These are phyloP conservation scores for Carex myosuroides DNA, from an alignment of 176 grass and related monocot species.

Conservation along the genomic window DNA sequence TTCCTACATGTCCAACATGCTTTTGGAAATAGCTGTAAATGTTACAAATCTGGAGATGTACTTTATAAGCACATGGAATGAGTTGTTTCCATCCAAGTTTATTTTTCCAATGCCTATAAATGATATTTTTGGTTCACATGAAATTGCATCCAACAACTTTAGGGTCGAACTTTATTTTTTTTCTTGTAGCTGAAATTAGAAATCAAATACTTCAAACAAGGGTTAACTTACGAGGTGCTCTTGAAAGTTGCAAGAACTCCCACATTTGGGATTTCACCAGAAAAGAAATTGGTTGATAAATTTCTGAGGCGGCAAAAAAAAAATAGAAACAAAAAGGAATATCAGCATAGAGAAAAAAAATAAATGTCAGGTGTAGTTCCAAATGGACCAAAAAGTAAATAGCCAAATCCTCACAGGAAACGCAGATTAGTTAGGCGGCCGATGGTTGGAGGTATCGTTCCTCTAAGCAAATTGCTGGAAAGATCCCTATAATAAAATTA, in stretches of 20 bases:
- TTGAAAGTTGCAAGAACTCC: conserved; percentile 83
- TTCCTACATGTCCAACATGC: not conserved
- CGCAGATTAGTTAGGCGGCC: conserved; percentile 62
- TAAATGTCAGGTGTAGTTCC: not conserved
- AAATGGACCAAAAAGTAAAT: not conserved
- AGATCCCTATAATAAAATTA: conserved; percentile 46
- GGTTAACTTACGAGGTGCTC: conserved; percentile 72
- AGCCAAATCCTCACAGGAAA: conserved; percentile 50
- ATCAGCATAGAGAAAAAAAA: not conserved
- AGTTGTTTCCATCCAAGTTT: not conserved
- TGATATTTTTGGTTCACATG: not conserved
- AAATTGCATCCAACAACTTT: not conserved
- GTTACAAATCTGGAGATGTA: not conserved
- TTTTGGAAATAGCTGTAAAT: not conserved
- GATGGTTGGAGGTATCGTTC: conserved; percentile 60
- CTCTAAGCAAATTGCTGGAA: conserved; percentile 77
- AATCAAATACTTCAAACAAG: not conserved
- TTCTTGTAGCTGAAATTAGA: not conserved
- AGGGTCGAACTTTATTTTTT: not conserved
- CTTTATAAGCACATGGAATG: not conserved
- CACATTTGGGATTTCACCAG: conserved; percentile 74
- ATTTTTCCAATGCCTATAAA: not conserved
- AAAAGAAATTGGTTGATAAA: conserved; percentile 92
- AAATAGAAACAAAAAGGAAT: not conserved
- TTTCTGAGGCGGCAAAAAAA: conserved; percentile 36